Base-by-base conservation (phyloP, 345 rosid species). In the Gossypium stocksii region DNA sequence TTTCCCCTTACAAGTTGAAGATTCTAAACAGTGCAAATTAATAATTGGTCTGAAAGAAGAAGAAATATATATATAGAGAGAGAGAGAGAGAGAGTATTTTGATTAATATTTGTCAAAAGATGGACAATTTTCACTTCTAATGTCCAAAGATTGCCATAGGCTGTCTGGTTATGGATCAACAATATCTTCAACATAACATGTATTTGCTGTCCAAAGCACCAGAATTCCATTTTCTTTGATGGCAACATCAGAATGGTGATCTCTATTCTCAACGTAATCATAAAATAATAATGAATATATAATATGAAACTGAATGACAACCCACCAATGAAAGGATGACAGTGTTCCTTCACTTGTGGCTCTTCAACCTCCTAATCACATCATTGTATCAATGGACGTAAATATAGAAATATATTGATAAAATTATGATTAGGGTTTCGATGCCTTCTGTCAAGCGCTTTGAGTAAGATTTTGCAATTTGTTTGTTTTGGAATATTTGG, bases 1-100 rank as follows among this genome's bases (percentile, higher is more conserved):
- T 52, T 52, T 52, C 44, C 74, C 48, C 57, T 46, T 8, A 25
- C 66, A 75, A 71, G 48, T 58, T 77, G 46, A 72, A 72, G 72
- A 29, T 29, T 29, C 22, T 20, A 20, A 56, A 71, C 49, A 71
- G 61, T 52, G 61, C 57, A 13, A n/a, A 6, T 27, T 34, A 75
- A 78, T 75, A 61, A 76, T 71, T 74, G 71, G 22, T 23, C 11
- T 66, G 11, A 27, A 61, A 61, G 9, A 34, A 34, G 41, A 34
- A 4, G 6, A 4, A 34, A 23, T 0, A 2, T 12, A 23, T 22
- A 14, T 49, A 49, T 10, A 45, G n/a, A n/a, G n/a, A n/a, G n/a
- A n/a, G n/a, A n/a, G n/a, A n/a, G n/a, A n/a, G n/a, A n/a, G n/a
- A n/a, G n/a, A 4, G 12, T 16, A 17, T 63, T 53, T 53, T 10